Evolutionary conservation across 768 basidiomycete genomes (phyloP).

Genomic region (Hydnomerulius pinastri): DNA sequence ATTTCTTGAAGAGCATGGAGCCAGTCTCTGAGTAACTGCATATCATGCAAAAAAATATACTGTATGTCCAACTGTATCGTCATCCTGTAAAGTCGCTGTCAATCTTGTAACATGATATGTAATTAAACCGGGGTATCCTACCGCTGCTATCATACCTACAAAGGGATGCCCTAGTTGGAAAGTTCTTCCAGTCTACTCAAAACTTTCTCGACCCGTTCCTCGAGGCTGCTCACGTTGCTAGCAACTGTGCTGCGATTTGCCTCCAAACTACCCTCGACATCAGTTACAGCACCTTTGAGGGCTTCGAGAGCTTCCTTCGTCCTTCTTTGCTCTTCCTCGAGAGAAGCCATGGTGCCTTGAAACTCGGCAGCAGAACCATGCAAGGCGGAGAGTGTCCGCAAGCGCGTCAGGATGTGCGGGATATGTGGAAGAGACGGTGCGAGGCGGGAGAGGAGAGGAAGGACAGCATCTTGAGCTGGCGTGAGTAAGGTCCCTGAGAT

Average conservation of each 20-base stretch:
- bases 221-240: slow-evolving; percentile 73
- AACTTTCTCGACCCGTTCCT: slow-evolving; percentile 54
- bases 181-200: slow-evolving; percentile 44
- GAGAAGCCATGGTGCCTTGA: slow-evolving; percentile 57
- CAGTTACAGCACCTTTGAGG: slow-evolving; percentile 63
- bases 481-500: slow-evolving; percentile 22
- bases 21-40: slow-evolving; percentile 6
- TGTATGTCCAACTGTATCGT: slow-evolving; percentile 1
- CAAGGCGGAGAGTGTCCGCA: slow-evolving; percentile 80
- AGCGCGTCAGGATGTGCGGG: slow-evolving; percentile 85
- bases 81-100: background rate
- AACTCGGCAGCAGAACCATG: slow-evolving; percentile 85
- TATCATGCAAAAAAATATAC: too few species aligned
- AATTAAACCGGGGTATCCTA: slow-evolving; percentile 8
- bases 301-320: slow-evolving; percentile 65
- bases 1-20: slow-evolving; percentile 35
- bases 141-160: background rate
- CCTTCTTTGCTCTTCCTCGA: slow-evolving; percentile 75
- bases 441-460: slow-evolving; percentile 70
- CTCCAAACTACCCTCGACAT: slow-evolving; percentile 74
- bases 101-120: background rate
- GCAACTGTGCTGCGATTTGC: slow-evolving; percentile 72
- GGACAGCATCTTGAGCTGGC: slow-evolving; percentile 56
- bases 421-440: slow-evolving; percentile 77
- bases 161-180: slow-evolving; percentile 10